phyloP scores from a whole-genome alignment of 768 basidiomycete genomes.

The Agrocybe praecox region DNA sequence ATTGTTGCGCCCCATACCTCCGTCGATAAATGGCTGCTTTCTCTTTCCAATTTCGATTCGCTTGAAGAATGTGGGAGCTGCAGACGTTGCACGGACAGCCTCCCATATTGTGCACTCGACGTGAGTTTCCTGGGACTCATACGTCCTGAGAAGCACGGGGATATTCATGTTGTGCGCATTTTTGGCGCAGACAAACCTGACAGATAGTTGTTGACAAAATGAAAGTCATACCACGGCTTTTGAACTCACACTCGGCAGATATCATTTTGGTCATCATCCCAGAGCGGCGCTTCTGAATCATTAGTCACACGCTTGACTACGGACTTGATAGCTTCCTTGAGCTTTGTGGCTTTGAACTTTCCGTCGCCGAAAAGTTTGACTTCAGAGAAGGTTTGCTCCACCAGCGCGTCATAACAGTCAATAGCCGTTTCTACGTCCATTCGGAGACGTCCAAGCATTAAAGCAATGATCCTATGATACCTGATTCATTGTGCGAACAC shows the following conservation, averaged over 20 bases:
- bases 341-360: neutral
- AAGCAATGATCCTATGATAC: slow-evolving; percentile 3
- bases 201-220: neutral
- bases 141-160: neutral
- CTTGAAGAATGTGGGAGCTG: slow-evolving; percentile 4
- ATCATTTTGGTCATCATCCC: too few species aligned
- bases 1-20: neutral
- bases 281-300: too few species aligned
- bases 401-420: neutral
- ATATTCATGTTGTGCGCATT: slow-evolving; percentile 1
- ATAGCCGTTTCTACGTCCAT: slow-evolving; percentile 1
- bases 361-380: neutral
- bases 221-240: too few species aligned
- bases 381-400: neutral
- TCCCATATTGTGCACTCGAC: neutral
- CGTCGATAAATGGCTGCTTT: neutral
- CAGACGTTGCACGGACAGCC: slow-evolving; percentile 1
- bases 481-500: too few species aligned
- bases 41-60: neutral
- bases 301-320: neutral
- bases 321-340: neutral
- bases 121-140: neutral
- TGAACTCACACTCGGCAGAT: too few species aligned
- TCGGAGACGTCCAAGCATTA: slow-evolving; percentile 1
- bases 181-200: slow-evolving; percentile 5